phyloP scores from a whole-genome alignment of 331 rosid species.

The Quercus lobata region DNA sequence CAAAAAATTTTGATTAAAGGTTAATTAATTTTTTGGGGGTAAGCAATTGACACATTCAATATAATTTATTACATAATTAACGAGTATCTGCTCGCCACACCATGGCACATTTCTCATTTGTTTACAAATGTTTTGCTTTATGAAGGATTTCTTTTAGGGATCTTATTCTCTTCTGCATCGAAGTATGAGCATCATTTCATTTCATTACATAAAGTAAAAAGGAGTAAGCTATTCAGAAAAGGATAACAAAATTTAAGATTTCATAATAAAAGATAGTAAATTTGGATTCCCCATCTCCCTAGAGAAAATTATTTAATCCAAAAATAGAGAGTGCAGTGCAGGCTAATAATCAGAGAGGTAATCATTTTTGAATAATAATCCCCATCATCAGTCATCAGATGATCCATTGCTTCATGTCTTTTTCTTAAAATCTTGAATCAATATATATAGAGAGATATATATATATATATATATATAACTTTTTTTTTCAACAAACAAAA shows the following conservation, averaged over 20 bases:
- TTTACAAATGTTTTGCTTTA: background rate
- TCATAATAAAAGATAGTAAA: background rate
- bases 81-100: background rate
- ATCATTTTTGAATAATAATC: slow-evolving; percentile 55
- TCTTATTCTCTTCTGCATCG: slow-evolving; percentile 8
- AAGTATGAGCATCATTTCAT: slow-evolving; percentile 37
- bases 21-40: too few relatives aligned
- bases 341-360: slow-evolving; percentile 28
- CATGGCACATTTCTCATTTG: background rate
- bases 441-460: too few relatives aligned
- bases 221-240: too few relatives aligned
- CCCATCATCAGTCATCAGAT: slow-evolving; percentile 35
- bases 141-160: slow-evolving; percentile 1
- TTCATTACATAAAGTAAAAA: background rate
- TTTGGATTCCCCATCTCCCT: background rate
- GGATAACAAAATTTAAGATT: background rate
- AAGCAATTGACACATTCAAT: too few relatives aligned
- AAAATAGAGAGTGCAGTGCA: background rate
- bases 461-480: too few relatives aligned
- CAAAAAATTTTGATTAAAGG: too few relatives aligned
- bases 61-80: too few relatives aligned
- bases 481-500: slow-evolving; percentile 30
- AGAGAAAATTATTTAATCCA: background rate
- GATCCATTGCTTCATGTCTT: slow-evolving; percentile 2
- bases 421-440: slow-evolving; percentile 5